phyloP scores from a whole-genome alignment of 495 filamentous ascomycete species.

The Hypoxylon crocopeplum region DNA sequence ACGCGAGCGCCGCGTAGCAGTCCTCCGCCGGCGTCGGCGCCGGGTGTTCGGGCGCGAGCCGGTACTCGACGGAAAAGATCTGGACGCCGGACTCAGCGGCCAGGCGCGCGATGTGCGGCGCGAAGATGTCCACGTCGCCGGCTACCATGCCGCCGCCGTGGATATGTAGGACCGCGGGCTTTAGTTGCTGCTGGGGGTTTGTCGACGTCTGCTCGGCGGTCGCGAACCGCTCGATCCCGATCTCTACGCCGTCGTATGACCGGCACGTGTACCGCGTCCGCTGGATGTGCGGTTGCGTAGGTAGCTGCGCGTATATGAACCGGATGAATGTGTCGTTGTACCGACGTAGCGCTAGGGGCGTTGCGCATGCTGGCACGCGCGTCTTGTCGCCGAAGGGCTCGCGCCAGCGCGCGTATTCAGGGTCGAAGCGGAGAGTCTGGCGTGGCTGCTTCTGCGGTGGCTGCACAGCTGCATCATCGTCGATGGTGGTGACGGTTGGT shows the following conservation, averaged over 20 bases:
- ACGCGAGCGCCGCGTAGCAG: constrained; percentile 30
- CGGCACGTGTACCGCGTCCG: constrained; percentile 3
- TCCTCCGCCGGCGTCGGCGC: constrained; percentile 34
- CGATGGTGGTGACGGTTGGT: too few relatives aligned
- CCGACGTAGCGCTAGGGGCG: constrained; percentile 14
- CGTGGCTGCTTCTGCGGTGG: too few relatives aligned
- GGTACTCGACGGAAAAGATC: constrained; percentile 49
- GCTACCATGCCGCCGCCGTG: constrained; percentile 51
- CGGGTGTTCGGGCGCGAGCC: constrained; percentile 41
- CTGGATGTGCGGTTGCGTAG: constrained; percentile 7
- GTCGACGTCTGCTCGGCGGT: constrained; percentile 21
- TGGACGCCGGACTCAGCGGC: constrained; percentile 34
- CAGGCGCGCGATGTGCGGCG: constrained; percentile 25
- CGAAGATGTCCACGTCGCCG: constrained; percentile 37
- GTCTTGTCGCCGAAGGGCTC: constrained; percentile 2
- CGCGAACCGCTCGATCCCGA: constrained; percentile 25
- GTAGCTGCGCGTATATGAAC: constrained; percentile 1
- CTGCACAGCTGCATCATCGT: too few relatives aligned
- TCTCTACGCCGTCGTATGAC: constrained; percentile 19
- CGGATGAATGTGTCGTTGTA: constrained; percentile 11
- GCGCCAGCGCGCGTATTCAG: constrained; percentile 19
- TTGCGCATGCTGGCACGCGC: neutral
- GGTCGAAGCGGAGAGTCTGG: constrained; percentile 15
- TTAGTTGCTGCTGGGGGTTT: neutral
- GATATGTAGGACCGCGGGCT: constrained; percentile 44